These are phyloP conservation scores for Monilinia laxa DNA, from an alignment of 2,329 filamentous ascomycete genomes.

Conservation along the genomic window DNA sequence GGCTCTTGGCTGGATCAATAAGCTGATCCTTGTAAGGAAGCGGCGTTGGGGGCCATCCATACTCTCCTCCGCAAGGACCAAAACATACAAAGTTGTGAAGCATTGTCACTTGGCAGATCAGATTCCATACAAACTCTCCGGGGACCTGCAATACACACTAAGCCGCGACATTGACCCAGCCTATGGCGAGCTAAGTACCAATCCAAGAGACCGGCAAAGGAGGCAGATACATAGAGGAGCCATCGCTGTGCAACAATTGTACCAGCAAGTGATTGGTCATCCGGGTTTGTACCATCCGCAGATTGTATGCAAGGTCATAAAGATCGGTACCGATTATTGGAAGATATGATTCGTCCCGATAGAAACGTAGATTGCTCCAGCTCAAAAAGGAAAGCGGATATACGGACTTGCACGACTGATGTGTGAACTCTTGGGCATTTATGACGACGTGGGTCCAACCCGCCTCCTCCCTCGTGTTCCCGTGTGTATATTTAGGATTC, in stretches of 20 bases:
- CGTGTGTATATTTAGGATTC: neutral
- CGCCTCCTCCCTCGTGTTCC: neutral
- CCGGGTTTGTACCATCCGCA: neutral
- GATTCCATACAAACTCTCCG: neutral
- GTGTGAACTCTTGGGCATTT: neutral
- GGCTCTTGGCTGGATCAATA: neutral
- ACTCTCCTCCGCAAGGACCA: neutral
- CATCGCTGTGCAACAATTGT: neutral
- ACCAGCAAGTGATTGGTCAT: neutral
- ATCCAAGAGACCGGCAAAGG: neutral
- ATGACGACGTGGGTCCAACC: neutral
- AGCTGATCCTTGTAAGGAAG: neutral
- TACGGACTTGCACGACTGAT: neutral
- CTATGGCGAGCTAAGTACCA: neutral
- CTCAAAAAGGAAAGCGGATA: too few relatives aligned
- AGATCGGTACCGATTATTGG: conserved; percentile 9
- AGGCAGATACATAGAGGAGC: neutral
- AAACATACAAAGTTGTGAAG: neutral
- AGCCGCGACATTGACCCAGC: neutral
- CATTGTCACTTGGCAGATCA: conserved; percentile 7
- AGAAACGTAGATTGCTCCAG: conserved; percentile 7
- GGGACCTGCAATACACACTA: neutral
- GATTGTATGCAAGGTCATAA: conserved; percentile 10
- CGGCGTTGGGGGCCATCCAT: neutral
- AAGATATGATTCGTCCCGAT: neutral